phyloP scores from a whole-genome alignment of 2,329 filamentous ascomycete species.

The Neodidymelliopsis sp. region DNA sequence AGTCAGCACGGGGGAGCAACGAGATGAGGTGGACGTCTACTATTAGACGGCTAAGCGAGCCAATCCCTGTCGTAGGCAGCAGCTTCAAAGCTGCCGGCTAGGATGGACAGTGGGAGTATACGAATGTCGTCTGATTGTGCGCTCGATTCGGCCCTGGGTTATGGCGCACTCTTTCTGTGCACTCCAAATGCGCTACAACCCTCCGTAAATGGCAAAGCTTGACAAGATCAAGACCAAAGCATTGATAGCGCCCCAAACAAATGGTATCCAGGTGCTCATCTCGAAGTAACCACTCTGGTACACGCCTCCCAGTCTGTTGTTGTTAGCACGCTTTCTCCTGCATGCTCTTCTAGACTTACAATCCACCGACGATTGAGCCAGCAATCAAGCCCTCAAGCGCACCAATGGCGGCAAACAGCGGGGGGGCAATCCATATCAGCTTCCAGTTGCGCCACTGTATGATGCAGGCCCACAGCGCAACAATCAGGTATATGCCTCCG shows the following conservation, averaged over 20 bases:
- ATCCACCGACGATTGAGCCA: slow-evolving; percentile 79
- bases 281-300: slow-evolving; percentile 84
- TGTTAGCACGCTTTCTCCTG: slow-evolving; percentile 12
- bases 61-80: too few relatives aligned
- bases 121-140: too few relatives aligned
- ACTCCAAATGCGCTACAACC: too few relatives aligned
- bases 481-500: slow-evolving; percentile 75
- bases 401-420: slow-evolving; percentile 74
- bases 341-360: slow-evolving; percentile 63
- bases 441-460: slow-evolving; percentile 69
- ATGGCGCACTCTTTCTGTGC: too few relatives aligned
- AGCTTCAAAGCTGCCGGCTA: too few relatives aligned
- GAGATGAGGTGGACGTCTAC: too few relatives aligned
- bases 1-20: too few relatives aligned
- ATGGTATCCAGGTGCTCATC: slow-evolving; percentile 95
- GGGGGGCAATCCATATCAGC: slow-evolving; percentile 73
- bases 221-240: slow-evolving; percentile 83
- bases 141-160: too few relatives aligned
- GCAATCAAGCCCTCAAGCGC: slow-evolving; percentile 79
- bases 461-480: slow-evolving; percentile 73
- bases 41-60: too few relatives aligned
- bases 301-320: slow-evolving; percentile 76
- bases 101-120: too few relatives aligned
- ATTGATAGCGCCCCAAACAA: slow-evolving; percentile 86
- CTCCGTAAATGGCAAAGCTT: slow-evolving; percentile 92